Percentiles rank a stretch among this genome's conserved stretches.
Evolutionary conservation across 352 stramenopile genomes (phyloP).

Genomic region (Globisporangium rhizosaccharum): DNA sequence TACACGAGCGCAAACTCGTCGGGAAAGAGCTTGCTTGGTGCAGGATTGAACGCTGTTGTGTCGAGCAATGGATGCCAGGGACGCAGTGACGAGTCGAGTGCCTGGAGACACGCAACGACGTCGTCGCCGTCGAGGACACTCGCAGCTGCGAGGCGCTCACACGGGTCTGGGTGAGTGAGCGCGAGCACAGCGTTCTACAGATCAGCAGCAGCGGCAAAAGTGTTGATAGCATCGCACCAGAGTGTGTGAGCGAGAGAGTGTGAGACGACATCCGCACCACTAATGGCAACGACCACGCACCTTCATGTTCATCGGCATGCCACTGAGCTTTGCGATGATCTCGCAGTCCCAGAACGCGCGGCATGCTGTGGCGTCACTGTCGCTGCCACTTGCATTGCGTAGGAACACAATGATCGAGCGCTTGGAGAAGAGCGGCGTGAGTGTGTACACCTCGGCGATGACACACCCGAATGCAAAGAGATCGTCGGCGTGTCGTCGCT

Average conservation of each 20-base stretch:
- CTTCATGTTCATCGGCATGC: slow-evolving; percentile 49
- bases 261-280: not conserved
- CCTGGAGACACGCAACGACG: slow-evolving; percentile 11
- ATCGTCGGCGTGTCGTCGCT: slow-evolving; percentile 34
- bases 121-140: slow-evolving; percentile 31
- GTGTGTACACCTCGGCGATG: slow-evolving; percentile 63
- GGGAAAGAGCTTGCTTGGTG: slow-evolving; percentile 37
- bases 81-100: not conserved
- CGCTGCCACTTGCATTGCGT: not conserved
- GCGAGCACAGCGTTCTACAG: slow-evolving; percentile 33
- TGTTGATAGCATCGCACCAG: not conserved
- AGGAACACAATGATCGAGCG: slow-evolving; percentile 40
- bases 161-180: slow-evolving; percentile 43
- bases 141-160: slow-evolving; percentile 25
- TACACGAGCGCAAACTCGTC: slow-evolving; percentile 37
- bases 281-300: slow-evolving; percentile 10
- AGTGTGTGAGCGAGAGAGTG: not conserved
- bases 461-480: slow-evolving; percentile 65
- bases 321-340: slow-evolving; percentile 20
- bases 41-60: slow-evolving; percentile 8
- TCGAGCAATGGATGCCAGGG: not conserved
- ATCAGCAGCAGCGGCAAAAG: not conserved
- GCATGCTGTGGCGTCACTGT: not conserved
- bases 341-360: slow-evolving; percentile 21
- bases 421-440: slow-evolving; percentile 50